A percentile compares a stretch with the other conserved stretches of the same genome.
Evolutionary conservation across 768 basidiomycete genomes (phyloP).

Genomic region (Mycena sanguinolenta): DNA sequence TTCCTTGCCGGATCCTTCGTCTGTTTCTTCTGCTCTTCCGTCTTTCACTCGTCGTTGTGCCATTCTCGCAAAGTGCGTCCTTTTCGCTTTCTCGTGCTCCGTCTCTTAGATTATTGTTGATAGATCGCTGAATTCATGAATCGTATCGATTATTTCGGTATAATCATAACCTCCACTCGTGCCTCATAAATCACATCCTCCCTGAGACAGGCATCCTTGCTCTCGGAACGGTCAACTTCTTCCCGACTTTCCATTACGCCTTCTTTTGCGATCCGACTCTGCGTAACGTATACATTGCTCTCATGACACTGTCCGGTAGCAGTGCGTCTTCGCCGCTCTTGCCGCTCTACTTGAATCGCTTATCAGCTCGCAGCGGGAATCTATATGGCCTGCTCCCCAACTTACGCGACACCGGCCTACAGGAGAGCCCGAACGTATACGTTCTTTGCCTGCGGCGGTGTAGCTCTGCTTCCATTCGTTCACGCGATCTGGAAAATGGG

Average conservation of each 20-base stretch:
- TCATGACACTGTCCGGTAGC: not conserved
- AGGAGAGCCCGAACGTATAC: conserved; percentile 31
- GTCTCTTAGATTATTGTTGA: not conserved
- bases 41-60: conserved; percentile 28
- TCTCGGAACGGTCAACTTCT: conserved; percentile 32
- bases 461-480: conserved; percentile 23
- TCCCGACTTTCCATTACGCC: conserved; percentile 32
- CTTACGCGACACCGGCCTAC: conserved; percentile 20
- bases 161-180: not conserved
- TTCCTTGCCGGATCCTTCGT: conserved; percentile 23
- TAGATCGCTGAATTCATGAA: conserved; percentile 31
- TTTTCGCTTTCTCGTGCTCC: not conserved
- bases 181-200: not conserved
- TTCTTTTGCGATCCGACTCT: conserved; percentile 10
- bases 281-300: not conserved
- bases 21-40: conserved; percentile 20
- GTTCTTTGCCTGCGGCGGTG: conserved; percentile 28
- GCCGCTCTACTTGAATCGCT: no score
- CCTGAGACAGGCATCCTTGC: conserved; percentile 24
- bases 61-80: conserved; percentile 13
- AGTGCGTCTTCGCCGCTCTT: no score
- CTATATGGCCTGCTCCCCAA: conserved; percentile 25
- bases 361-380: conserved; percentile 30
- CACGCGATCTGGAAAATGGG: conserved; percentile 11
- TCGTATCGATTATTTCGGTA: conserved; percentile 33